These are phyloP conservation scores for Cyberlindnera misumaiensis DNA, from an alignment of 805 yeast species.

Conservation along the genomic window DNA sequence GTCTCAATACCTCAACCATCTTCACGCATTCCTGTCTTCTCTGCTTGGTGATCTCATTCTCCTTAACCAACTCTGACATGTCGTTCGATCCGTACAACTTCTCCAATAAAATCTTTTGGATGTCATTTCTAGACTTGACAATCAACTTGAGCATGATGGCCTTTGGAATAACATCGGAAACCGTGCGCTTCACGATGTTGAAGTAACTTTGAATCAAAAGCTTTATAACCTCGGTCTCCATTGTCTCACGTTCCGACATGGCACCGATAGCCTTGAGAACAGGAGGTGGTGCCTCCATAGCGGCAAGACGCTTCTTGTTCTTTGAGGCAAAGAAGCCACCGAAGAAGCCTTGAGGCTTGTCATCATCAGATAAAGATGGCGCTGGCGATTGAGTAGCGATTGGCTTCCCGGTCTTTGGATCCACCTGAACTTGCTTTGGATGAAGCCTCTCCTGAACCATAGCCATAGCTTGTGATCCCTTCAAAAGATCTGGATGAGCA, in stretches of 20 bases:
- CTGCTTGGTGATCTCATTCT: slow-evolving; percentile 86
- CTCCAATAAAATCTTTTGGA: slow-evolving; percentile 85
- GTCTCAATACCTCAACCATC: slow-evolving; percentile 88
- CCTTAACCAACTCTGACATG: slow-evolving; percentile 74
- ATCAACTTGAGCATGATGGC: slow-evolving; percentile 92
- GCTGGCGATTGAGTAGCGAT: slow-evolving; percentile 31
- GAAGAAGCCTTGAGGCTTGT: slow-evolving; percentile 72
- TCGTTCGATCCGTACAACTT: slow-evolving; percentile 75
- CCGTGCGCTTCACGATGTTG: slow-evolving; percentile 86
- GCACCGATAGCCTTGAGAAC: slow-evolving; percentile 86
- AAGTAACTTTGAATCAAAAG: slow-evolving; percentile 85
- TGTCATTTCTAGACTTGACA: slow-evolving; percentile 73
- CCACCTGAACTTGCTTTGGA: slow-evolving; percentile 66
- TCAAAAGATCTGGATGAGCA: slow-evolving; percentile 93
- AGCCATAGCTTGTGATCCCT: slow-evolving; percentile 92
- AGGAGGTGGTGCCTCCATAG: slow-evolving; percentile 97
- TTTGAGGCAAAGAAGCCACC: slow-evolving; percentile 92
- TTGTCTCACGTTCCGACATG: slow-evolving; percentile 89
- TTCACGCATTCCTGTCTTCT: slow-evolving; percentile 90
- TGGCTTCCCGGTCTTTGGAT: slow-evolving; percentile 87
- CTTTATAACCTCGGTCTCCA: slow-evolving; percentile 96
- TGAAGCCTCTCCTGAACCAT: slow-evolving; percentile 81
- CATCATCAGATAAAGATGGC: slow-evolving; percentile 27
- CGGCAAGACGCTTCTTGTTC: slow-evolving; percentile 88
- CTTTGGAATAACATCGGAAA: slow-evolving; percentile 91